Conservation (phyloP, 2,329 filamentous ascomycete genomes). For the Fusarium sp. region DNA sequence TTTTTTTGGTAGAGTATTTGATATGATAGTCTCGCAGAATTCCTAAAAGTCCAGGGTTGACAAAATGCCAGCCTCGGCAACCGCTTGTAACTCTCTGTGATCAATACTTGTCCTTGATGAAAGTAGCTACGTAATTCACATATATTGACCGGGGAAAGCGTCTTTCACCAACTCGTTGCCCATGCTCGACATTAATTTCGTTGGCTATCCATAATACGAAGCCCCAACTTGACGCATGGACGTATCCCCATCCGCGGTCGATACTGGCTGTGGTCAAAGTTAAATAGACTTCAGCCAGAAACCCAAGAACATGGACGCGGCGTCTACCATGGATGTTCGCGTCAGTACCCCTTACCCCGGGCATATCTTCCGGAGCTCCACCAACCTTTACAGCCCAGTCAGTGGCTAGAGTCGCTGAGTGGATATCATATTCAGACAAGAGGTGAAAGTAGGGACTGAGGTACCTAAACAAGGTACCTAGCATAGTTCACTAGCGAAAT, state of each 20-base stretch:
- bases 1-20: background rate
- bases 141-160: background rate
- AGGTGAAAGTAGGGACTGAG: background rate
- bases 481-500: background rate
- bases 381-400: constrained; percentile 23
- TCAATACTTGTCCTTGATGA: background rate
- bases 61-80: background rate
- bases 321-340: constrained; percentile 1
- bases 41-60: background rate
- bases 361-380: constrained; percentile 31
- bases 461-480: no score
- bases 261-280: background rate
- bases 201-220: background rate
- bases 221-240: background rate
- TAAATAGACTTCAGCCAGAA: constrained; percentile 9
- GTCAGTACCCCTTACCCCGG: background rate
- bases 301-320: constrained; percentile 34
- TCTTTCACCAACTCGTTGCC: background rate
- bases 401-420: background rate
- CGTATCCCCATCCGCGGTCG: background rate
- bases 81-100: background rate
- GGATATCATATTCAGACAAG: background rate
- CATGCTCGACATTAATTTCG: background rate
- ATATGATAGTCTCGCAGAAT: constrained; percentile 13
- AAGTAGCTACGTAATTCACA: background rate